A percentile compares a stretch with the other conserved stretches of the same genome.
Evolutionary conservation across 2,329 filamentous ascomycete species (phyloP).

Genomic region (Aspergillus aculeatus): DNA sequence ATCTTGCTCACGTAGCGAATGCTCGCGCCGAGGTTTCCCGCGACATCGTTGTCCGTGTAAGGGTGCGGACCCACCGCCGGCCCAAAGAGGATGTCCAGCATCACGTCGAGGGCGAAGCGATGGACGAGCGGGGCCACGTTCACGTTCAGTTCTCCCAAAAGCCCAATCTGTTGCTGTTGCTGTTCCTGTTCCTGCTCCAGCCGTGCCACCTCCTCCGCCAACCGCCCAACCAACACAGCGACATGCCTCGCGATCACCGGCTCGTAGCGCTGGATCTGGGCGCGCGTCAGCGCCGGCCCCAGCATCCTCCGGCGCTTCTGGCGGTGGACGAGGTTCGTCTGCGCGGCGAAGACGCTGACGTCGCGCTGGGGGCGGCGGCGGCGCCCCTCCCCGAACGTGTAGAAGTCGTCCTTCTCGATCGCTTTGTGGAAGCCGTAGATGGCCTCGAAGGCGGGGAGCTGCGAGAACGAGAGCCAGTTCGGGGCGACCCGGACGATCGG

Average conservation of each 20-base stretch:
- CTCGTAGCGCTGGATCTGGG: slow-evolving; percentile 14
- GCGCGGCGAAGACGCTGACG: slow-evolving; percentile 17
- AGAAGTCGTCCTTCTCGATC: slow-evolving; percentile 21
- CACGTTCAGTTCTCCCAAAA: not conserved
- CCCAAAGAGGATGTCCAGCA: slow-evolving; percentile 19
- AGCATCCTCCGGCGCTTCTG: slow-evolving; percentile 17
- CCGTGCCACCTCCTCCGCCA: not conserved
- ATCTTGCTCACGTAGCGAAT: slow-evolving; percentile 14
- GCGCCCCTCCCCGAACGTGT: slow-evolving; percentile 13
- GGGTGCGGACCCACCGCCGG: slow-evolving; percentile 12
- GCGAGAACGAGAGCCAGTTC: slow-evolving; percentile 21
- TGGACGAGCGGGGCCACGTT: slow-evolving; percentile 18
- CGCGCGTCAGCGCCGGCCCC: slow-evolving; percentile 13
- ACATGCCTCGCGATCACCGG: slow-evolving; percentile 15
- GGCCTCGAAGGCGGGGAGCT: slow-evolving; percentile 16
- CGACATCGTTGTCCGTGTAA: slow-evolving; percentile 12
- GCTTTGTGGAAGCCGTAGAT: slow-evolving; percentile 22
- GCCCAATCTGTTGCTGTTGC: too few relatives aligned
- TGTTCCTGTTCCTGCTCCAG: not conserved
- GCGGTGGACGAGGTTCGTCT: slow-evolving; percentile 15
- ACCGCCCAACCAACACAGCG: slow-evolving; percentile 9
- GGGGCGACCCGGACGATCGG: slow-evolving; percentile 20
- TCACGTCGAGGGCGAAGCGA: slow-evolving; percentile 16
- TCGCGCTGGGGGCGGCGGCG: not conserved
- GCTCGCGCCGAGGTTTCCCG: slow-evolving; percentile 4